Conservation (phyloP, 371 early-diverging fungal species). For the Apophysomyces elegans region DNA sequence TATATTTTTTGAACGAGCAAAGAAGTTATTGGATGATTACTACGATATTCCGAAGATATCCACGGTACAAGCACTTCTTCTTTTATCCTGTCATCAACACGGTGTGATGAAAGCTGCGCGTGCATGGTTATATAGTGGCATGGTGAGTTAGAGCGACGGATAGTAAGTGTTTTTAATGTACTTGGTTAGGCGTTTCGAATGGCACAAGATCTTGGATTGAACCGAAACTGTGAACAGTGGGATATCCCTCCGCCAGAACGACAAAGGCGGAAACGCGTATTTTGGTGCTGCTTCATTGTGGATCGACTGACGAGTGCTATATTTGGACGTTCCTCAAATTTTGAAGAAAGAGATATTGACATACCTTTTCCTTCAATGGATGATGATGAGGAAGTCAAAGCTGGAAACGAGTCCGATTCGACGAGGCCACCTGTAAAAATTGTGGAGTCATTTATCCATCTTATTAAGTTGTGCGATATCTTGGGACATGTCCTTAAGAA, state of each 20-base stretch:
- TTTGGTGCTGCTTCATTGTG: constrained; percentile 56
- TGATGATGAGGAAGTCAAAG: constrained; percentile 33
- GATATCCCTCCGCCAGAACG: constrained; percentile 43
- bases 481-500: constrained; percentile 50
- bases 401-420: neutral
- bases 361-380: constrained; percentile 49
- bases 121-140: constrained; percentile 56
- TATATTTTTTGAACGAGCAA: constrained; percentile 53
- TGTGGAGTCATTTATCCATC: constrained; percentile 39
- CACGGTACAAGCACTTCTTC: constrained; percentile 63
- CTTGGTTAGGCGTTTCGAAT: constrained; percentile 47
- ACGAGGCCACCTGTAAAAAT: constrained; percentile 23
- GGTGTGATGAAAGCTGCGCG: constrained; percentile 54
- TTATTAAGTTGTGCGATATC: constrained; percentile 45
- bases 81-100: constrained; percentile 61
- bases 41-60: constrained; percentile 62
- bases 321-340: constrained; percentile 48
- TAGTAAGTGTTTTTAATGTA: neutral
- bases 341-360: constrained; percentile 55
- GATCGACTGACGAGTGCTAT: constrained; percentile 48
- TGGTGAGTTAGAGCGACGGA: constrained; percentile 32
- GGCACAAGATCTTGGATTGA: constrained; percentile 55
- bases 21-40: constrained; percentile 53
- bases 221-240: constrained; percentile 54
- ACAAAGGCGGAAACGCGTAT: constrained; percentile 49